These are phyloP conservation scores for Chenopodium suecicum DNA, from an alignment of 148 eudicot genomes.

Conservation along the genomic window DNA sequence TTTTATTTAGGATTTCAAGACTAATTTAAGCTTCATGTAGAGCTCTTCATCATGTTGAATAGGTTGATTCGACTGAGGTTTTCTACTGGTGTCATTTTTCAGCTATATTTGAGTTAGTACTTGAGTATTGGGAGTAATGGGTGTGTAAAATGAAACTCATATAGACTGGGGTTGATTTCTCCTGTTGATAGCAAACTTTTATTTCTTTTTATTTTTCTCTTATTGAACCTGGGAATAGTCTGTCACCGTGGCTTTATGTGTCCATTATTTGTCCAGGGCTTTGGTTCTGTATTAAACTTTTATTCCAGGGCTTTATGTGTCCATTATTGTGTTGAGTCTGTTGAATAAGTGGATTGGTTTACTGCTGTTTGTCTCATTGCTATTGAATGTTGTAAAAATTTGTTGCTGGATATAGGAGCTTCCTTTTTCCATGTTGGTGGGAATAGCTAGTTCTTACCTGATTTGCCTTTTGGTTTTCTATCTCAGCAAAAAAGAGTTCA, in stretches of 20 bases:
- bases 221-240: not conserved
- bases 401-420: not conserved
- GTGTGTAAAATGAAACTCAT: not conserved
- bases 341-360: not conserved
- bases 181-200: not conserved
- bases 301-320: not conserved
- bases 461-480: slow-evolving; percentile 5
- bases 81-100: not conserved
- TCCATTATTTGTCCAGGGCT: not conserved
- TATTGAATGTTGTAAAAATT: not conserved
- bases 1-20: not conserved
- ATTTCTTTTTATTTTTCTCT: not conserved
- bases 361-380: not conserved
- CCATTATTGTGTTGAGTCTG: not conserved
- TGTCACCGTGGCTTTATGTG: not conserved
- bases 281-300: too few relatives aligned
- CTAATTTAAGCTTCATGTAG: not conserved
- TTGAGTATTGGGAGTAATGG: not conserved
- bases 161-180: not conserved
- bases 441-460: not conserved
- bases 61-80: not conserved
- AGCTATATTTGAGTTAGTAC: not conserved
- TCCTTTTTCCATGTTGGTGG: not conserved
- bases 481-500: slow-evolving; percentile 77
- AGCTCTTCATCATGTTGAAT: not conserved